phyloP scores from a whole-genome alignment of 78 protist genomes.

The Speleostelium caveatum region DNA sequence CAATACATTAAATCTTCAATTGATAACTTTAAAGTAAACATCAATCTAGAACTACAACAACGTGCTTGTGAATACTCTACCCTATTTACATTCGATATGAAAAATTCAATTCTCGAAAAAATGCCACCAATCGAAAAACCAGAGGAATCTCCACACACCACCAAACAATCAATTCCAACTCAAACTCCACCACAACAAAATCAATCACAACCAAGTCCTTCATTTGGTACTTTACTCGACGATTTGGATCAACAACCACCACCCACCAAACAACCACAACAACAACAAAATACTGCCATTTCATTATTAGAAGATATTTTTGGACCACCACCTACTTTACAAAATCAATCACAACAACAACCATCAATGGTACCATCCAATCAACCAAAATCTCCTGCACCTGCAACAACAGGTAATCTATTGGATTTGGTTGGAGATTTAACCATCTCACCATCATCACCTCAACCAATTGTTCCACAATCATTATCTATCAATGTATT shows the following conservation, averaged over 20 bases:
- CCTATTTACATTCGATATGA: constrained; percentile 66
- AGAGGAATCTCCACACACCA: constrained; percentile 34
- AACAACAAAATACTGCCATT: not conserved
- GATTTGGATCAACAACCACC: not conserved
- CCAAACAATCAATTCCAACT: constrained; percentile 9
- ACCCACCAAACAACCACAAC: not conserved
- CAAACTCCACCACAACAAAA: constrained; percentile 49
- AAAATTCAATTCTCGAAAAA: constrained; percentile 30
- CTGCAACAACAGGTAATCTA: not conserved
- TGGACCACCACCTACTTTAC: constrained; percentile 35
- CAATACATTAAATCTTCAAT: constrained; percentile 3
- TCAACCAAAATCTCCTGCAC: constrained; percentile 14
- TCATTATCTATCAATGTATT: constrained; percentile 31
- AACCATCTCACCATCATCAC: not conserved
- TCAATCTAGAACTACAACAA: constrained; percentile 94
- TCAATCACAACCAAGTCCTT: constrained; percentile 3
- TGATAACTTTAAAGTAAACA: constrained; percentile 33
- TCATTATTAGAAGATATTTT: constrained; percentile 65
- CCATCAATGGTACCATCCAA: constrained; percentile 12
- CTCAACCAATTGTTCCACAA: constrained; percentile 46
- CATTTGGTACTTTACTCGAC: constrained; percentile 39
- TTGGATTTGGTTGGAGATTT: not conserved
- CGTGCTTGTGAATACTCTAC: constrained; percentile 91
- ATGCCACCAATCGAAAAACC: constrained; percentile 62
- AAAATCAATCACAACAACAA: not conserved